These are phyloP conservation scores for Chlorociboria aeruginascens DNA, from an alignment of 495 filamentous ascomycete genomes.

Conservation along the genomic window DNA sequence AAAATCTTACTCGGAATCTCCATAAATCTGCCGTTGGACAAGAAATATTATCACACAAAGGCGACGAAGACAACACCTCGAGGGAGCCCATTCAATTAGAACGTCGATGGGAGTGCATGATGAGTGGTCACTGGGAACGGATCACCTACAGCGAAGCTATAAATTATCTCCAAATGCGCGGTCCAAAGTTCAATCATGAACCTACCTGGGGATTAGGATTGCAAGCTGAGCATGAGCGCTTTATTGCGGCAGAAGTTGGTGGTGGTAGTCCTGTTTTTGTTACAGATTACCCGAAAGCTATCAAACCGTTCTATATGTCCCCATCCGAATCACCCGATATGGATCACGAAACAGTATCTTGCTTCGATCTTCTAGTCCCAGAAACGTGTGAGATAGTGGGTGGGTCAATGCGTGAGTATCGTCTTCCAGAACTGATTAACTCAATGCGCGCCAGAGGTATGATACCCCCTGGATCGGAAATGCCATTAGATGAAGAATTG, in stretches of 20 bases:
- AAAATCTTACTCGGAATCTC: constrained; percentile 42
- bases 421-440: constrained; percentile 52
- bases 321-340: constrained; percentile 8
- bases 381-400: constrained; percentile 83
- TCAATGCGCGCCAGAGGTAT: constrained; percentile 60
- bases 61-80: background rate
- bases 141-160: constrained; percentile 81
- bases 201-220: constrained; percentile 65
- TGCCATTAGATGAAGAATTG: constrained; percentile 31
- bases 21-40: constrained; percentile 37
- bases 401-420: constrained; percentile 88
- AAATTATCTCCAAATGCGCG: constrained; percentile 41
- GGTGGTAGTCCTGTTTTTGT: constrained; percentile 70
- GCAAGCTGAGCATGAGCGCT: constrained; percentile 88
- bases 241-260: constrained; percentile 62
- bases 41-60: constrained; percentile 45
- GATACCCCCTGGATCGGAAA: constrained; percentile 18
- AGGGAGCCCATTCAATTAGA: constrained; percentile 29
- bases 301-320: constrained; percentile 97
- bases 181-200: constrained; percentile 47
- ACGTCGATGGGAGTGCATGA: constrained; percentile 59
- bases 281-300: constrained; percentile 72
- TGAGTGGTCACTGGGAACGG: constrained; percentile 54
- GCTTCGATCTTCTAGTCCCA: constrained; percentile 90
- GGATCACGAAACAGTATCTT: constrained; percentile 55